Evolutionary conservation across 495 filamentous ascomycete genomes (phyloP), one percentile per base, ranked within the genome.

Genomic region (Arthonia radiata): DNA sequence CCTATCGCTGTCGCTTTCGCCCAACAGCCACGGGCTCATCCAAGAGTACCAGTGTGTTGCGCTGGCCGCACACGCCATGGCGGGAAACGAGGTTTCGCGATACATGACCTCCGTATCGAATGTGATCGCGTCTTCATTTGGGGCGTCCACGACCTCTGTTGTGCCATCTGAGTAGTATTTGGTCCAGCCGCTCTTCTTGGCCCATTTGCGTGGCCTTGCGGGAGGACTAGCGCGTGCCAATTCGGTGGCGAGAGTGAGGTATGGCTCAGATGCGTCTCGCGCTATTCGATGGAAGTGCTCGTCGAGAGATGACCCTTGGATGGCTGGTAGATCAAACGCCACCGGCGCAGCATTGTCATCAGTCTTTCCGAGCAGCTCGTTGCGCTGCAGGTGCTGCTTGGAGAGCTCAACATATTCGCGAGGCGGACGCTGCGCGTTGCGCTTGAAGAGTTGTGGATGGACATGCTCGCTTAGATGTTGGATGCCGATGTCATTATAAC

Each of bases 51-150:
- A 99, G 13, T 75, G 67, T 9, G 67, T 77, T 7, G 75, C 67
- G 33, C 76, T 76, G 26, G 67, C 74, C 6, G 86, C 86, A 36
- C 80, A 93, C 18, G 86, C 86, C 86, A 99, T 94, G 22, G 89
- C 75, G 4, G 86, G 81, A 48, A 74, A 94, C 0, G 72, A 65
- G 39, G 70, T 77, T 40, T 81, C 64, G 39, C 89, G 91, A 54
- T 71, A 99, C 69, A 99, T 71, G 25, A 93, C 82, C 48, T 99
- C 86, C 8, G 80, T 86, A 47, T 99, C 86, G 42, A 99, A 99
- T 16, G 70, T 76, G 22, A 99, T 48, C 62, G 79, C 68, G 13
- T 67, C 48, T 35, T 81, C 81, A 22, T 79, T 50, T 0, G 86
- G 86, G 5, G 65, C 65, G 33, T 72, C 67, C 11, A 91, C 69